phyloP scores from a whole-genome alignment of 208 protist species.

The Acanthamoeba healyi region DNA sequence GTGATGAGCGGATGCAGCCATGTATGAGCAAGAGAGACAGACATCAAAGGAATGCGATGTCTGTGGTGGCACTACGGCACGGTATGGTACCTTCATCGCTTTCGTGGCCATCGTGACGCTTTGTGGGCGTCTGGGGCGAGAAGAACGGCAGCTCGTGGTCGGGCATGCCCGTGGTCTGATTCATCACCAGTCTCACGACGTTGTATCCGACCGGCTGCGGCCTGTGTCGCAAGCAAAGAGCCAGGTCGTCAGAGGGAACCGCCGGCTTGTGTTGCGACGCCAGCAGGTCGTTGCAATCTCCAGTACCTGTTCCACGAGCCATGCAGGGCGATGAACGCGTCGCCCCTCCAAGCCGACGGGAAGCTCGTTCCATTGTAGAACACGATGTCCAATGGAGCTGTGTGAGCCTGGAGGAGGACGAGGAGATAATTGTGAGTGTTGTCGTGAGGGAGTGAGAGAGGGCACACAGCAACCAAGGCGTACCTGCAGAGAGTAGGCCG shows the following conservation, averaged over 20 bases:
- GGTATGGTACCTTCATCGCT: not conserved
- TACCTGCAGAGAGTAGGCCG: conserved; percentile 1
- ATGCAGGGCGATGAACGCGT: conserved; percentile 19
- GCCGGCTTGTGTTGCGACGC: not conserved
- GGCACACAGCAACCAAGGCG: not conserved
- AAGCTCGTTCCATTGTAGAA: conserved; percentile 24
- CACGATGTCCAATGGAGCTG: conserved; percentile 25
- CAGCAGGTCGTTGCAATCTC: not conserved
- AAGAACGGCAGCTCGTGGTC: not conserved
- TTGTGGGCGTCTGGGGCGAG: not conserved
- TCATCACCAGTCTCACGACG: conserved; percentile 32
- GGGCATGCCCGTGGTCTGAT: not conserved
- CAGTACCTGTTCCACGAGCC: conserved; percentile 57
- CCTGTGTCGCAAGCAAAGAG: too few relatives aligned
- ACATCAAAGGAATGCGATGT: too few relatives aligned
- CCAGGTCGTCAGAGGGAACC: too few relatives aligned
- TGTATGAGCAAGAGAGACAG: too few relatives aligned
- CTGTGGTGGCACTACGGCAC: not conserved
- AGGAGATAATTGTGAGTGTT: too few relatives aligned
- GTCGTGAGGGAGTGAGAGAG: not conserved
- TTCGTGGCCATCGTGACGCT: not conserved
- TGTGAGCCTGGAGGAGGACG: not conserved
- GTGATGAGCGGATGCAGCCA: too few relatives aligned
- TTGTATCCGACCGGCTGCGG: conserved; percentile 6
- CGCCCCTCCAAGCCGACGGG: not conserved